Evolutionary conservation across 2,329 filamentous ascomycete species (phyloP), one percentile per base, ranked within the genome.

Genomic region (Setomelanomma holmii): DNA sequence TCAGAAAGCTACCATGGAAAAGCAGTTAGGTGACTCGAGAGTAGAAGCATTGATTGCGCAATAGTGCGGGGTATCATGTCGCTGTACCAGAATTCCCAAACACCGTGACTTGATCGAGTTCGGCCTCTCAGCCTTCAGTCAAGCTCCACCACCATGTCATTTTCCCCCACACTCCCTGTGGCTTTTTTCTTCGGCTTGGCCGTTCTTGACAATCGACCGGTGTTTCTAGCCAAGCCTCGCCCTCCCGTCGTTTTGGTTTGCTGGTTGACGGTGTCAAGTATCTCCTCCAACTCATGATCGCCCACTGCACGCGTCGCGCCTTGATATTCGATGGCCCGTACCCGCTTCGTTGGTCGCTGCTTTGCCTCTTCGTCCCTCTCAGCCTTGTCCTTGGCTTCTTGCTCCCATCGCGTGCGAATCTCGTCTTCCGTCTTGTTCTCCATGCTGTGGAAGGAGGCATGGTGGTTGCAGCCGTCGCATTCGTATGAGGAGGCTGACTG

Each of bases 391-490:
- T 68, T 69, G n/a, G 75, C 72, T 50, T 76, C 74, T 7, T 60
- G 56, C 39, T 75, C 73, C 80, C 78, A 81, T 21, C 75, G 76
- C 63, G 75, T 73, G 21, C 77, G 65, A 4, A 80, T 71, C 38
- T 77, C 79, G 45, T 82, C 78, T 41, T 83, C 81, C 8, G 66
- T 60, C n/a, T 74, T 71, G 49, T 82, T 83, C 54, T 82, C 80
- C 72, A 84, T 76, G 44, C 66, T 76, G 67, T 84, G 82, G 57
- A 82, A 84, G 10, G 76, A 79, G 5, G 82, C 82, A 60, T 84
- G 82, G 63, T 84, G 82, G 23, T 66, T 68, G 58, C 82, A 84
- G 42, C 82, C 82, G 63, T 84, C 82, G 65, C 82, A 84, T 56
- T 82, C 79, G 69, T 81, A 84, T 5, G 76, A 80, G 1, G 79